These are phyloP conservation scores for Meyerozyma sp. DNA, from an alignment of 1,139 yeast genomes.

Conservation along the genomic window DNA sequence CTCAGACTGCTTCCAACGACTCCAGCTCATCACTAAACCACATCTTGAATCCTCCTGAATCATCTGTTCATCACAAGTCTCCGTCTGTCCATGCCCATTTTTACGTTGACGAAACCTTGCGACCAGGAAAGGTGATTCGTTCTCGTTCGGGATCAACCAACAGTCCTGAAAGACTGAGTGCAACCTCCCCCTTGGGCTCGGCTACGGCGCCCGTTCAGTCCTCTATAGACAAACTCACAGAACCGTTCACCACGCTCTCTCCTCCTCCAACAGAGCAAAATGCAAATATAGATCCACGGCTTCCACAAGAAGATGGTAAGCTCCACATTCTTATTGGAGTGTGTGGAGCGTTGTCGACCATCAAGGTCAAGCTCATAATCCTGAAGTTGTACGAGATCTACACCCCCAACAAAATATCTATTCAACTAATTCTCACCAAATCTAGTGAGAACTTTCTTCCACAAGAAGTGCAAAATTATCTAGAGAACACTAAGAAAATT, in stretches of 20 bases:
- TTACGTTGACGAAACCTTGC: conserved; percentile 64
- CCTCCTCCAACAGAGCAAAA: conserved; percentile 30
- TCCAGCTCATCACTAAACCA: background rate
- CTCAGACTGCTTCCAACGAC: background rate
- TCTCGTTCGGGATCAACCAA: conserved; percentile 39
- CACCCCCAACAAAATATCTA: conserved; percentile 65
- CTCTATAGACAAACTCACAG: conserved; percentile 1
- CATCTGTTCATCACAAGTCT: conserved; percentile 41
- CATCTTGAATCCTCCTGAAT: background rate
- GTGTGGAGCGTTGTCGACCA: conserved; percentile 81
- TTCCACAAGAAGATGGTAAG: conserved; percentile 90
- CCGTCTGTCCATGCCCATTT: conserved; percentile 80
- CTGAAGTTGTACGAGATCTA: conserved; percentile 75
- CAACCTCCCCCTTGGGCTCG: conserved; percentile 1
- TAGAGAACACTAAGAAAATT: conserved; percentile 39
- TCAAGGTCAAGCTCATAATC: conserved; percentile 70
- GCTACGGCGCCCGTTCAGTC: background rate
- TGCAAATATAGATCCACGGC: conserved; percentile 65
- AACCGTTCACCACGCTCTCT: background rate
- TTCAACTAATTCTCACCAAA: conserved; percentile 76
- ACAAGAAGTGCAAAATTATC: conserved; percentile 42
- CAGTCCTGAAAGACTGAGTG: conserved; percentile 12
- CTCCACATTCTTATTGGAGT: conserved; percentile 83
- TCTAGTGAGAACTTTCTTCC: conserved; percentile 79
- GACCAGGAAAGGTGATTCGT: conserved; percentile 36